Percentiles rank a stretch among this genome's conserved stretches.
These are phyloP conservation scores for Candolleomyces aberdarensis DNA, from an alignment of 768 basidiomycete species.

Conservation along the genomic window DNA sequence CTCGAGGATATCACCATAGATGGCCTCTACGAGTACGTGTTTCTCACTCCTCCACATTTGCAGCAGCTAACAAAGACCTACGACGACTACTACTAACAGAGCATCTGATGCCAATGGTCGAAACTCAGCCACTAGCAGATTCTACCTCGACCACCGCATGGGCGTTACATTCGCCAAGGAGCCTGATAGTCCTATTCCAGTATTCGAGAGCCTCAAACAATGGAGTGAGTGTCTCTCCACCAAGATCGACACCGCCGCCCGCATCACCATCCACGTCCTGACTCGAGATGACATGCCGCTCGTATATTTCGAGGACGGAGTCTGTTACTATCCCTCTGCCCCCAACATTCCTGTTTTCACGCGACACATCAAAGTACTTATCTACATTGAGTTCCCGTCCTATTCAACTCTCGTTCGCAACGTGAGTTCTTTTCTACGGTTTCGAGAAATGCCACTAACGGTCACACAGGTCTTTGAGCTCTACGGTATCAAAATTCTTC, in stretches of 20 bases:
- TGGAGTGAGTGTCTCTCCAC: constrained; percentile 17
- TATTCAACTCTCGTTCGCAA: constrained; percentile 14
- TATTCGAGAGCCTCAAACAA: constrained; percentile 9
- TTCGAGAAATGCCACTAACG: too few relatives aligned
- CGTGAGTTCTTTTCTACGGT: constrained; percentile 17
- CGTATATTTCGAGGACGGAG: constrained; percentile 15
- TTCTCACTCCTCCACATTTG: too few relatives aligned
- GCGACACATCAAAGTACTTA: constrained; percentile 8
- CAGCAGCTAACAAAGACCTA: too few relatives aligned
- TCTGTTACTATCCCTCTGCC: constrained; percentile 10
- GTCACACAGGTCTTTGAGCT: constrained; percentile 4
- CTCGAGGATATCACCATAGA: constrained; percentile 12
- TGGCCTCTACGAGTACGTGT: too few relatives aligned
- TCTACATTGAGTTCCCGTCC: constrained; percentile 20
- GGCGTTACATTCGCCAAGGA: constrained; percentile 12
- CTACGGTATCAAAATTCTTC: neutral
- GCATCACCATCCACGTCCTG: constrained; percentile 11
- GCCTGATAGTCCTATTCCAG: constrained; percentile 8
- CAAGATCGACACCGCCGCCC: constrained; percentile 15
- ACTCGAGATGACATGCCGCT: constrained; percentile 14
- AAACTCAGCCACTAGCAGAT: constrained; percentile 8
- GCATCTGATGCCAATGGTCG: too few relatives aligned
- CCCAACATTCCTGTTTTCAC: constrained; percentile 3
- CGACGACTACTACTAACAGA: too few relatives aligned
- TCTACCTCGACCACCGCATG: constrained; percentile 18